Conservation (phyloP, 2,329 filamentous ascomycete species). For the Proliferodiscus dingleyae region DNA sequence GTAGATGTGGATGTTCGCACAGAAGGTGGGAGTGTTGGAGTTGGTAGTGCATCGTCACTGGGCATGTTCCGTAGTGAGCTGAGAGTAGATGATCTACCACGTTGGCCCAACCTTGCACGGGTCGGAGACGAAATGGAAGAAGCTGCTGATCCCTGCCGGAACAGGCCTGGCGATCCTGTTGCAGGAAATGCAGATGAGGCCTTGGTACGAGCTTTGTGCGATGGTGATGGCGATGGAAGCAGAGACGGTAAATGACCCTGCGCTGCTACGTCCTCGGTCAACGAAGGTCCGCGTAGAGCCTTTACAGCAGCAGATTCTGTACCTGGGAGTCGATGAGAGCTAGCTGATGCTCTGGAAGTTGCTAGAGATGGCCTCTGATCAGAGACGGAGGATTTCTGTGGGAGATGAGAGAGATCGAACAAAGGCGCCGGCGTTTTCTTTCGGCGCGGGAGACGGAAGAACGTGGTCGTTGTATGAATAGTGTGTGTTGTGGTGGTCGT, state of each 20-base stretch:
- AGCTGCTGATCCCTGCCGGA: conserved; percentile 55
- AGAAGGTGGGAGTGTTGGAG: conserved; percentile 48
- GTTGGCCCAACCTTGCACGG: conserved; percentile 52
- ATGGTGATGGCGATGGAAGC: conserved; percentile 28
- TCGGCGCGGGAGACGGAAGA: conserved; percentile 76
- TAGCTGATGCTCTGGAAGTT: conserved; percentile 40
- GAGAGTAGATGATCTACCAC: conserved; percentile 84
- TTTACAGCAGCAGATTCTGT: conserved; percentile 26
- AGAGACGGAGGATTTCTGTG: conserved; percentile 58
- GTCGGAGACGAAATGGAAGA: conserved; percentile 68
- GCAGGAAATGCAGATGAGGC: conserved; percentile 31
- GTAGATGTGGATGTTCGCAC: conserved; percentile 75
- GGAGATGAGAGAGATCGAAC: conserved; percentile 87
- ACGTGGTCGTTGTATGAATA: conserved; percentile 59
- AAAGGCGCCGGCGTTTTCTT: conserved; percentile 65
- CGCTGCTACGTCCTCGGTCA: conserved; percentile 20
- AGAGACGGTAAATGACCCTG: conserved; percentile 21
- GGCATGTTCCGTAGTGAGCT: conserved; percentile 73
- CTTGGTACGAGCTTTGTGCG: conserved; percentile 21
- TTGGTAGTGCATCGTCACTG: conserved; percentile 63
- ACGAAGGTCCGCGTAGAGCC: conserved; percentile 37
- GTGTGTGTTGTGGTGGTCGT: conserved; percentile 58
- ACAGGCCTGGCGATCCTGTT: conserved; percentile 37
- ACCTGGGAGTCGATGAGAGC: conserved; percentile 36
- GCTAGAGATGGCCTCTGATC: conserved; percentile 29